These are phyloP conservation scores for Xerocomellus chrysenteron DNA, from an alignment of 768 basidiomycete genomes.

Conservation along the genomic window DNA sequence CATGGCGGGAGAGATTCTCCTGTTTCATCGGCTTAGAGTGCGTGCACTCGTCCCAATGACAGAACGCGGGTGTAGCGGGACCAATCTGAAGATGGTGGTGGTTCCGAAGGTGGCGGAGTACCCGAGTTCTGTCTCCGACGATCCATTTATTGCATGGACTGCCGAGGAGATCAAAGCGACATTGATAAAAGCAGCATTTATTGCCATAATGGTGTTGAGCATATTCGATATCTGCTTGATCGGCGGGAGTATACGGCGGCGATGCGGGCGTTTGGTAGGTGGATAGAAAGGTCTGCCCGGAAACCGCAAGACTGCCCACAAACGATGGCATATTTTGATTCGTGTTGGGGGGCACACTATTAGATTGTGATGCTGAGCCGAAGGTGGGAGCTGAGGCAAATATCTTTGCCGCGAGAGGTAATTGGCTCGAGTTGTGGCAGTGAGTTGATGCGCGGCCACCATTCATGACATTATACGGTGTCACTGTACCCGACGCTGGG, in stretches of 20 bases:
- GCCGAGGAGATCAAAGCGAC: slow-evolving; percentile 25
- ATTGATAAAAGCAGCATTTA: slow-evolving; percentile 22
- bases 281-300: not conserved
- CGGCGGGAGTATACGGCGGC: not conserved
- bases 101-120: slow-evolving; percentile 29
- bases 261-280: not conserved
- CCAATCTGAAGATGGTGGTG: slow-evolving; percentile 21
- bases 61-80: slow-evolving; percentile 11
- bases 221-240: slow-evolving; percentile 24
- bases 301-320: not conserved
- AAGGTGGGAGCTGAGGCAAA: not conserved
- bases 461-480: not conserved
- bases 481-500: not conserved
- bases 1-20: slow-evolving; percentile 33
- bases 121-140: slow-evolving; percentile 25
- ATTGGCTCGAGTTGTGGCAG: not conserved
- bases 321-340: slow-evolving; percentile 3
- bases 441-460: not conserved
- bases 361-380: not conserved
- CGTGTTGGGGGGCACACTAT: not conserved
- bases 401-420: not conserved
- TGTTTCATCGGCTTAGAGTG: slow-evolving; percentile 28
- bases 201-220: slow-evolving; percentile 19
- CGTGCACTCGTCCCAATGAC: slow-evolving; percentile 27
- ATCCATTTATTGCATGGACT: slow-evolving; percentile 28